Percentiles rank a stretch among this genome's conserved stretches.
Conservation (phyloP, 2,329 filamentous ascomycete genomes). For the Pyricularia pennisetigena region DNA sequence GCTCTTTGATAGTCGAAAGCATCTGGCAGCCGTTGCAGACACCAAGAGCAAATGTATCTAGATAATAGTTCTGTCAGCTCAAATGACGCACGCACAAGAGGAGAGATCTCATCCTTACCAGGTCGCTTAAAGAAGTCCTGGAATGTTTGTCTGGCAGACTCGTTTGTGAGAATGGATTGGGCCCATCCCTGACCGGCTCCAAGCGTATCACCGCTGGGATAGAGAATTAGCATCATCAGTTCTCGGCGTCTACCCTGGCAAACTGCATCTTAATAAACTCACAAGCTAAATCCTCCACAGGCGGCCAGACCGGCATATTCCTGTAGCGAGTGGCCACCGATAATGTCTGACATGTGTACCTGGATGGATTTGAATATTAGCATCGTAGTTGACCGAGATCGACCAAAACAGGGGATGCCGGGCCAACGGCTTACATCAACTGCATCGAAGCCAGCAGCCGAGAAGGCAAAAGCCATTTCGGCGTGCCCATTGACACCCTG, state of each 20-base stretch:
- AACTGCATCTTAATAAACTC: constrained; percentile 44
- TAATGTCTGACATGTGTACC: constrained; percentile 93
- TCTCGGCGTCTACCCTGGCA: neutral
- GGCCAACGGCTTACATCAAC: constrained; percentile 45
- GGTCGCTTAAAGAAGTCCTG: constrained; percentile 74
- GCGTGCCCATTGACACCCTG: constrained; percentile 92
- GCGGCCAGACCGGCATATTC: constrained; percentile 83
- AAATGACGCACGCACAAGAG: neutral
- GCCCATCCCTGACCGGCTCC: constrained; percentile 97
- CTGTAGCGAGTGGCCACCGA: constrained; percentile 66
- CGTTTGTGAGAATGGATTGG: constrained; percentile 81
- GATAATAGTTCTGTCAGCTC: neutral
- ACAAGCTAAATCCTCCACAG: constrained; percentile 92
- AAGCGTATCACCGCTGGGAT: constrained; percentile 44
- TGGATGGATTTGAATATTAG: neutral
- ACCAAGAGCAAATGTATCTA: constrained; percentile 82
- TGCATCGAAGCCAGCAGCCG: constrained; percentile 79
- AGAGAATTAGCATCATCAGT: neutral
- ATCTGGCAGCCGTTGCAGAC: constrained; percentile 99
- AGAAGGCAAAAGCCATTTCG: constrained; percentile 98
- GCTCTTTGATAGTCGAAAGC: constrained; percentile 69
- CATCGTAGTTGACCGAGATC: neutral
- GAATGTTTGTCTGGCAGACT: constrained; percentile 67
- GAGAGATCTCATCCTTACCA: neutral
- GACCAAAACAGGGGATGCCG: neutral